Evolutionary conservation across 2,329 filamentous ascomycete genomes (phyloP).

Genomic region (Colletotrichum euphorbiae): DNA sequence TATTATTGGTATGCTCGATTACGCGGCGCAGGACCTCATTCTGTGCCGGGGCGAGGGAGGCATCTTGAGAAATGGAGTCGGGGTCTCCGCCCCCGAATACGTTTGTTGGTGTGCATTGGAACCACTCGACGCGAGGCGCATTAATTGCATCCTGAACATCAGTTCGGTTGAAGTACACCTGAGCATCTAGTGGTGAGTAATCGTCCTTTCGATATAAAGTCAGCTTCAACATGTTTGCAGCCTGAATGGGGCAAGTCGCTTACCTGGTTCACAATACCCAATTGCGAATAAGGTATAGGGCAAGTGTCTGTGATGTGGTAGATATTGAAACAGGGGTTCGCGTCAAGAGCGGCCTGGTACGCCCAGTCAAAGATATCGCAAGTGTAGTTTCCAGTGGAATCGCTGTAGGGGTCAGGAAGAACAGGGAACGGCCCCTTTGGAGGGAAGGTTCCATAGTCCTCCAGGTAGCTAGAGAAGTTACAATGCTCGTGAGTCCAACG

Average conservation of each 20-base stretch:
- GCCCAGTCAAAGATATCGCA: constrained; percentile 71
- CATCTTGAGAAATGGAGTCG: constrained; percentile 24
- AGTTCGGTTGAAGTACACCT: constrained; percentile 76
- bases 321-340: constrained; percentile 86
- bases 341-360: constrained; percentile 60
- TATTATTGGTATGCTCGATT: constrained; percentile 49
- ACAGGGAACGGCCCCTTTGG: constrained; percentile 64
- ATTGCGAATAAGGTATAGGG: constrained; percentile 75
- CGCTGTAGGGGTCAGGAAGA: constrained; percentile 56
- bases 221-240: not conserved
- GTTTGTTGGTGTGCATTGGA: constrained; percentile 43
- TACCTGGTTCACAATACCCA: constrained; percentile 72
- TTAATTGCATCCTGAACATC: constrained; percentile 78
- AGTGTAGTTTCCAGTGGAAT: constrained; percentile 48
- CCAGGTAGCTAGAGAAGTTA: constrained; percentile 70
- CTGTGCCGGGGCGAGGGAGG: constrained; percentile 22
- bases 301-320: constrained; percentile 82
- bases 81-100: constrained; percentile 44
- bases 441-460: constrained; percentile 75
- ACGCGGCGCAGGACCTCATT: constrained; percentile 43
- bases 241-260: fast-evolving
- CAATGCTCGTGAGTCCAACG: constrained; percentile 67
- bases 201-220: constrained; percentile 46
- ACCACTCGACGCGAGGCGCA: constrained; percentile 59
- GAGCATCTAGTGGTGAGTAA: constrained; percentile 72